phyloP scores from a whole-genome alignment of 192 early-diverging fungal species.

The Rhizophagus sp. region DNA sequence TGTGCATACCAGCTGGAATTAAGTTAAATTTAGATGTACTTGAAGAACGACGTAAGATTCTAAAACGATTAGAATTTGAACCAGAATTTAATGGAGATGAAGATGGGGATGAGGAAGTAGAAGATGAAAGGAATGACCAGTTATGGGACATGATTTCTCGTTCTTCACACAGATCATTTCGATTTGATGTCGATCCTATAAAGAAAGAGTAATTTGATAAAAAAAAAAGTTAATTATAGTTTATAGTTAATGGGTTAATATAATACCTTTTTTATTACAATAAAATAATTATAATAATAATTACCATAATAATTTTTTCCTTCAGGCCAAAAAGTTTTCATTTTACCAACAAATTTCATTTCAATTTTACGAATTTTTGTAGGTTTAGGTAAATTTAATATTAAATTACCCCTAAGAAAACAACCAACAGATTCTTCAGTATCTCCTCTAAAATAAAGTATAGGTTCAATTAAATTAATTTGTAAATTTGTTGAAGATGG shows the following conservation, averaged over 20 bases:
- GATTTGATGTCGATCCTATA: neutral
- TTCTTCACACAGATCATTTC: neutral
- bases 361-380: constrained; percentile 15
- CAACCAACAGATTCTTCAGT: constrained; percentile 13
- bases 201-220: neutral
- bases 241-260: too few species aligned
- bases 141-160: neutral
- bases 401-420: constrained; percentile 15
- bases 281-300: too few species aligned
- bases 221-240: too few species aligned
- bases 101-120: neutral
- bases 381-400: constrained; percentile 13
- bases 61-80: neutral
- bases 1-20: neutral
- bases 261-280: too few species aligned
- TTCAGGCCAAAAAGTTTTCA: neutral
- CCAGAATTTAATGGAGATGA: neutral
- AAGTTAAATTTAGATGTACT: neutral
- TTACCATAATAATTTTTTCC: neutral
- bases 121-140: neutral
- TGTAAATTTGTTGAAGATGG: neutral
- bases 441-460: constrained; percentile 4
- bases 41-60: neutral
- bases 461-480: constrained; percentile 13
- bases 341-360: constrained; percentile 1